Percentiles rank a stretch among this genome's conserved stretches.
Conservation (phyloP, 208 protist genomes). For the Phytomonas sp. region DNA sequence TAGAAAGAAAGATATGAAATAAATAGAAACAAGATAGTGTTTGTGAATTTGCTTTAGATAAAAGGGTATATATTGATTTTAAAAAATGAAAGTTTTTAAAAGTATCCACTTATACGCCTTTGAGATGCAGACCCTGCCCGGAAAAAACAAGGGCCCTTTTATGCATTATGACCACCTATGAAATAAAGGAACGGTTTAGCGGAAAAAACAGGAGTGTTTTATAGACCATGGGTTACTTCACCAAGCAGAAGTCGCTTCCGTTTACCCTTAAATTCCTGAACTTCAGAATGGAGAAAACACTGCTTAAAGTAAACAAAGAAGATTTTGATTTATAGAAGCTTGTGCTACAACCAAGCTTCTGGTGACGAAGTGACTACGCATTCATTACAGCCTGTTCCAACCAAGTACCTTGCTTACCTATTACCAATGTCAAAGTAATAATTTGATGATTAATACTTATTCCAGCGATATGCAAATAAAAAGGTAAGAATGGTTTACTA, state of each 20-base stretch:
- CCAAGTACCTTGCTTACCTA: neutral
- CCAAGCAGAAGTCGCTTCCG: neutral
- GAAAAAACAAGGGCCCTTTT: conserved; percentile 65
- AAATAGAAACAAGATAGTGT: conserved; percentile 8
- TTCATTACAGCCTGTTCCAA: neutral
- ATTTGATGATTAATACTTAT: neutral
- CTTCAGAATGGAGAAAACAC: neutral
- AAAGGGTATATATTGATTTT: conserved; percentile 8
- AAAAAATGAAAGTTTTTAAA: conserved; percentile 12
- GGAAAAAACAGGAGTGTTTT: neutral
- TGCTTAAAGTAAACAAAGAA: neutral
- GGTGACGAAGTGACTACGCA: neutral
- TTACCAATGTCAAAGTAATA: neutral
- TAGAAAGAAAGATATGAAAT: conserved; percentile 10
- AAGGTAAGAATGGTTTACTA: conserved; percentile 2
- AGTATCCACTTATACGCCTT: conserved; percentile 67
- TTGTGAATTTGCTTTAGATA: neutral
- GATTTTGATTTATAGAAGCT: neutral
- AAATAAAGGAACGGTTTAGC: neutral
- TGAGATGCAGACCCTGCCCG: conserved; percentile 68
- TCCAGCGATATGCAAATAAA: neutral
- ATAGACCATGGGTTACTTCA: neutral
- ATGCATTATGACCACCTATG: neutral
- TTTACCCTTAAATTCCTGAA: neutral
- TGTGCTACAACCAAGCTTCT: neutral